A percentile compares a stretch with the other conserved stretches of the same genome.
Conservation (phyloP, 352 stramenopile genomes). For the Plasmopara viticola region DNA sequence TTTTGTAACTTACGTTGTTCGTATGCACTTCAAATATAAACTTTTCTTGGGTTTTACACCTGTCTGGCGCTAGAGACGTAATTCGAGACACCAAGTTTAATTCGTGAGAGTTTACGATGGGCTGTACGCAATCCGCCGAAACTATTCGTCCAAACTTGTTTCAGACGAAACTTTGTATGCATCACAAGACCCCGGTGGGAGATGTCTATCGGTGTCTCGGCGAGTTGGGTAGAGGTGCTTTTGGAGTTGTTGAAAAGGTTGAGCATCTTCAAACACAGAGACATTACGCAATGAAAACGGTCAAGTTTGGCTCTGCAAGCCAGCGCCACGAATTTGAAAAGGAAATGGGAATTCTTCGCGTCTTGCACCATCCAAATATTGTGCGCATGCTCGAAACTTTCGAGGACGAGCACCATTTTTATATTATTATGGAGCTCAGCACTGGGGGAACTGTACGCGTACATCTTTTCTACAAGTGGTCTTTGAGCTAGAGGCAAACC, state of each 20-base stretch:
- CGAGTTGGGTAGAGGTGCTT: conserved; percentile 63
- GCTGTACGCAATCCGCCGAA: conserved; percentile 56
- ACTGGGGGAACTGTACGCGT: conserved; percentile 43
- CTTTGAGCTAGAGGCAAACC: neutral
- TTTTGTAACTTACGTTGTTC: too few relatives aligned
- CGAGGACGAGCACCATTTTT: conserved; percentile 69
- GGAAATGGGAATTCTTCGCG: conserved; percentile 70
- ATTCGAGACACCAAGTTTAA: neutral
- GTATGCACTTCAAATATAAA: too few relatives aligned
- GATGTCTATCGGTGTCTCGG: conserved; percentile 44
- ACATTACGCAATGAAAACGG: conserved; percentile 74
- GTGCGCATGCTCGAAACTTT: conserved; percentile 78
- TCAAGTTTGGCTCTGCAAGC: conserved; percentile 52
- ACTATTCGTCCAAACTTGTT: conserved; percentile 58
- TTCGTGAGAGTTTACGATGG: conserved; percentile 29
- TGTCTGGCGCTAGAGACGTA: too few relatives aligned
- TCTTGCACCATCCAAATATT: conserved; percentile 75
- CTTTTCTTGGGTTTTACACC: too few relatives aligned
- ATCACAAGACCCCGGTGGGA: conserved; percentile 48
- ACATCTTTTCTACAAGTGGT: neutral
- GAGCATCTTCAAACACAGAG: conserved; percentile 61
- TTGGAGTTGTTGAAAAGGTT: conserved; percentile 71
- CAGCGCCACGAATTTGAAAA: conserved; percentile 69
- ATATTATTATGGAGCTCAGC: conserved; percentile 84
- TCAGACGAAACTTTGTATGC: conserved; percentile 71